These are phyloP conservation scores for Aplosporella prunicola DNA, from an alignment of 2,329 filamentous ascomycete genomes.

Conservation along the genomic window DNA sequence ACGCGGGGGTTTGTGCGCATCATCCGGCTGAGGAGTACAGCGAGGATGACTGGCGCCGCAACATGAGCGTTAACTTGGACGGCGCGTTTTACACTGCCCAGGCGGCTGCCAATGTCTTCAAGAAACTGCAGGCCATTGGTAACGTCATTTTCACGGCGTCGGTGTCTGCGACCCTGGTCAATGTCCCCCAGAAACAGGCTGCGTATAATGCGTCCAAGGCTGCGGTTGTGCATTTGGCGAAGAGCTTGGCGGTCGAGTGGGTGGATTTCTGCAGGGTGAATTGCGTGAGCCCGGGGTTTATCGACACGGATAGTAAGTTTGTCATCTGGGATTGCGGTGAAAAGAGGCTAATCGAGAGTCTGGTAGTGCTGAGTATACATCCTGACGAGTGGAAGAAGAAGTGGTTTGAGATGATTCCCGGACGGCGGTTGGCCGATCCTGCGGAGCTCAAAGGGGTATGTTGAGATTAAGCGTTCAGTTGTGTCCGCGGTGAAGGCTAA, in stretches of 20 bases:
- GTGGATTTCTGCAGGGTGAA: conserved; percentile 15
- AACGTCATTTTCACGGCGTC: conserved; percentile 33
- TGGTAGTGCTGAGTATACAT: conserved; percentile 1
- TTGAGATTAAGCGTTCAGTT: not conserved
- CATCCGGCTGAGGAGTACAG: conserved; percentile 6
- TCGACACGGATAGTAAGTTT: conserved; percentile 9
- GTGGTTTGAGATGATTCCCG: conserved; percentile 9
- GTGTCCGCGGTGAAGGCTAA: no score
- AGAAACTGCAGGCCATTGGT: conserved; percentile 19
- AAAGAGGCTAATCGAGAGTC: not conserved
- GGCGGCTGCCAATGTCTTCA: conserved; percentile 30
- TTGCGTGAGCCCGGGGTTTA: conserved; percentile 8
- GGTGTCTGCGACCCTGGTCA: conserved; percentile 31
- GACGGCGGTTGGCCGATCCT: conserved; percentile 1
- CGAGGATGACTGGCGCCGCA: conserved; percentile 1
- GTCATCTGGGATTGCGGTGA: not conserved
- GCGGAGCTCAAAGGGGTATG: conserved; percentile 8
- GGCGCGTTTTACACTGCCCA: conserved; percentile 32
- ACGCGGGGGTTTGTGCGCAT: conserved; percentile 9
- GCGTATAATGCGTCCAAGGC: conserved; percentile 17
- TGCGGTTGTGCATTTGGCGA: conserved; percentile 16
- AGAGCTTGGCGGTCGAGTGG: conserved; percentile 18
- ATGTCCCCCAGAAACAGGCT: conserved; percentile 32
- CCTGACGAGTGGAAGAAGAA: conserved; percentile 6
- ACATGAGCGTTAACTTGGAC: conserved; percentile 15